These are phyloP conservation scores for Brassica incana DNA, from an alignment of 345 rosid species.

Conservation along the genomic window DNA sequence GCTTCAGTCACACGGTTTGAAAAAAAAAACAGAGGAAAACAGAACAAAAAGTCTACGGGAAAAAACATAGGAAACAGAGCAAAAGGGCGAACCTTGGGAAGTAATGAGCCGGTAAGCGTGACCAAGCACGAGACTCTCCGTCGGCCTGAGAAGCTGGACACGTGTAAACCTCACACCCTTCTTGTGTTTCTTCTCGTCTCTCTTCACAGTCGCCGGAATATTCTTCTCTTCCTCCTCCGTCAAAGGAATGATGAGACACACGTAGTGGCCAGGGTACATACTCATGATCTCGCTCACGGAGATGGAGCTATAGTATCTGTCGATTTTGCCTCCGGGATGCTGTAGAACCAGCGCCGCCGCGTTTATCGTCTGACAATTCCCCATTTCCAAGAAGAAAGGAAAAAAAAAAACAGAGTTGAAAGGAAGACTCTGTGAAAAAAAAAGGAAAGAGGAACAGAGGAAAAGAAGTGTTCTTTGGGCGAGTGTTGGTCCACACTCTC, in stretches of 20 bases:
- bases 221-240: conserved; percentile 43
- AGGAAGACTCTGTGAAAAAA: conserved; percentile 20
- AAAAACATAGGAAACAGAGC: background rate
- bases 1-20: background rate
- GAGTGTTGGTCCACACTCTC: conserved; percentile 34
- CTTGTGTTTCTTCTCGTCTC: conserved; percentile 26
- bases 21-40: background rate
- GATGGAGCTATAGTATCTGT: conserved; percentile 67
- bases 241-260: conserved; percentile 80
- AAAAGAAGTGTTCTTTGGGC: conserved; percentile 14
- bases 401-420: conserved; percentile 26
- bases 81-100: conserved; percentile 54
- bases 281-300: conserved; percentile 71
- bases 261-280: conserved; percentile 86
- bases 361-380: conserved; percentile 88
- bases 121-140: conserved; percentile 75
- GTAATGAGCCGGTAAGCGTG: conserved; percentile 92
- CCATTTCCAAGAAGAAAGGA: conserved; percentile 46
- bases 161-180: conserved; percentile 56
- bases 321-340: conserved; percentile 75
- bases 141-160: conserved; percentile 84
- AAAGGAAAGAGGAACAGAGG: background rate
- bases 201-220: conserved; percentile 6
- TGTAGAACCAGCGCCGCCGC: conserved; percentile 86
- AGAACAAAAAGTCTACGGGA: background rate